phyloP scores from a whole-genome alignment of 2,329 filamentous ascomycete genomes.

The Aspergillus transmontanensis region DNA sequence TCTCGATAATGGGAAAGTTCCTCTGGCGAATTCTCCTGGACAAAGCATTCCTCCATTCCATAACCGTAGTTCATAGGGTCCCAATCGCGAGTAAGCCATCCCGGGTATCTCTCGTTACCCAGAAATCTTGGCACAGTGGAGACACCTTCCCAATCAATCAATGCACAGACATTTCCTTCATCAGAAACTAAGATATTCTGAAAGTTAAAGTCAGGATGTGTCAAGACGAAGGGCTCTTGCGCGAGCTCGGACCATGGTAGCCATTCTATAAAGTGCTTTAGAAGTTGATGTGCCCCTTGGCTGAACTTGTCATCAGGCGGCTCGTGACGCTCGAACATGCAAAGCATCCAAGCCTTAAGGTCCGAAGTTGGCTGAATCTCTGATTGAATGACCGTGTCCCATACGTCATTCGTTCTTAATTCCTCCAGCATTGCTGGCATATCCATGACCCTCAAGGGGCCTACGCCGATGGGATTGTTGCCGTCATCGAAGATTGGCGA shows the following conservation, averaged over 20 bases:
- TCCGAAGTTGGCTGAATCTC: neutral
- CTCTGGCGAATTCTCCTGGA: neutral
- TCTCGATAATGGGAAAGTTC: neutral
- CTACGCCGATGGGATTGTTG: neutral
- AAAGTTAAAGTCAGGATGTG: neutral
- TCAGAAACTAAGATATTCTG: neutral
- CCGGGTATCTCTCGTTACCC: neutral
- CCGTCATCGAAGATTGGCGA: neutral
- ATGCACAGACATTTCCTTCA: neutral
- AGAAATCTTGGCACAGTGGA: neutral
- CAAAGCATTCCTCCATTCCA: neutral
- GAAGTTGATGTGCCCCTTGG: neutral
- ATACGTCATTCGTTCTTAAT: neutral
- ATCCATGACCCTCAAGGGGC: neutral
- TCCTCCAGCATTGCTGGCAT: neutral
- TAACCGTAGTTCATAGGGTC: neutral
- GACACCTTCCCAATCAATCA: neutral
- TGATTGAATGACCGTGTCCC: neutral
- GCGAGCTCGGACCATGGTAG: neutral
- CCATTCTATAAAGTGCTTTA: neutral
- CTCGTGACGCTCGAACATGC: neutral
- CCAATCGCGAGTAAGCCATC: neutral
- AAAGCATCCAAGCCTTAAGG: neutral
- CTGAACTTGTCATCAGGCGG: neutral
- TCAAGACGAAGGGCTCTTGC: neutral